Evolutionary conservation across 257 asterid genomes (phyloP), one percentile per base, ranked within the genome.

Genomic region (Nicotiana benthamiana): DNA sequence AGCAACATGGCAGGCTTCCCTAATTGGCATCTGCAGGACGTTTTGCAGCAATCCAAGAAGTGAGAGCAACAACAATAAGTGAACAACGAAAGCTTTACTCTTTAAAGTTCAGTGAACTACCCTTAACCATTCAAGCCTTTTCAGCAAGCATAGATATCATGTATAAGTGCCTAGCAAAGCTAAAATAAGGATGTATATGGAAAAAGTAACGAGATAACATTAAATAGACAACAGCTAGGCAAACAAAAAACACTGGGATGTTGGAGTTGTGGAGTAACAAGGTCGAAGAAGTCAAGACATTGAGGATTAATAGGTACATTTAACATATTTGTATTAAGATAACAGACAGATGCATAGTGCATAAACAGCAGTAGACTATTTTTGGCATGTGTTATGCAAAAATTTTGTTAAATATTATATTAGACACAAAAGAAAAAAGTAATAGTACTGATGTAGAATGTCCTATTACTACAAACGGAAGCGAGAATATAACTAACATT

Each of bases 1-100:
- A 57, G 98, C 98, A 72, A 92, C 98, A 53, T 96, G 99, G 84
- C 97, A 94, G 84, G 99, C 99, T 92, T 96, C 99, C 86, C 97
- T 94, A 53, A 88, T 94, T 56, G 99, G 99, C 97, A 96, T 85
- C 99, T 96, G 89, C 13, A 65, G 22, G 65, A 46, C 76, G 46
- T 84, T 80, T 67, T 36, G 67, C 43, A 54, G 65, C 52, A 84
- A 82, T 30, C 4, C 16, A 5, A 51, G 56, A 51, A 51, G 56
- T 51, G 56, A 51, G 56, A 51, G 6, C 48, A 40, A 40, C 40
- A 72, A 6, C 34, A 43, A 11, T 46, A 70, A 70, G 77, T 43
- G 78, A 22, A 24, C 60, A 72, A 72, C 40, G 15, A 24, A 74
- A 48, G 27, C 20, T 13, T 48, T 9, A 13, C 8, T 15, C 24